Conservation (phyloP, 768 basidiomycete genomes). For the Phylloporus scabripes region DNA sequence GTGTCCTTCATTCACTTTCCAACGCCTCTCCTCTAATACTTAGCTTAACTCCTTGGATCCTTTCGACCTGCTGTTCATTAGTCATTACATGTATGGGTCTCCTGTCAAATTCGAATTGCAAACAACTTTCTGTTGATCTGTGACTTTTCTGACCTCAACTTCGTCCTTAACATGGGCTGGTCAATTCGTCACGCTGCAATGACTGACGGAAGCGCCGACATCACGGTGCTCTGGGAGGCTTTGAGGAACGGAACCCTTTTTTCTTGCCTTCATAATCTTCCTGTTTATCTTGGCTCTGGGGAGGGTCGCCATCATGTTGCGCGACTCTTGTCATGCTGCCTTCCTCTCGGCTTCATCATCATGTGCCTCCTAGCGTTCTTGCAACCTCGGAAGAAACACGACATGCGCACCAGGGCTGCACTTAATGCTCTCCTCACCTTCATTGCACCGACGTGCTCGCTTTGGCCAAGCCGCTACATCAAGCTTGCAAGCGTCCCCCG, state of each 20-base stretch:
- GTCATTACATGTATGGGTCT: no score
- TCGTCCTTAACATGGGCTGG: neutral
- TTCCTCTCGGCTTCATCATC: conserved; percentile 8
- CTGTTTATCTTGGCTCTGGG: neutral
- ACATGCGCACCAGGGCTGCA: conserved; percentile 13
- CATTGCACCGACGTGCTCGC: conserved; percentile 40
- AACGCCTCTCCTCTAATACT: neutral
- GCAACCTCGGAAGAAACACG: conserved; percentile 8
- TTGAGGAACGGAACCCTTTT: neutral
- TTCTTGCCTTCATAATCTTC: neutral
- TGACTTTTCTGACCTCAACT: neutral
- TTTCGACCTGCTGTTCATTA: no score
- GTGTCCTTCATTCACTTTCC: neutral
- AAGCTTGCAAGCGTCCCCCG: conserved; percentile 23
- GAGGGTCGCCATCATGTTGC: neutral
- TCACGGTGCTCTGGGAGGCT: conserved; percentile 3
- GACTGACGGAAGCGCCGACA: neutral
- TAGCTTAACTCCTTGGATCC: neutral
- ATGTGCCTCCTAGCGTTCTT: conserved; percentile 7
- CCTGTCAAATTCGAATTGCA: neutral
- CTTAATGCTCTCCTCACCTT: conserved; percentile 38
- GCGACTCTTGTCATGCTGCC: conserved; percentile 1
- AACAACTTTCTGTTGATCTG: neutral
- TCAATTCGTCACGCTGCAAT: neutral
- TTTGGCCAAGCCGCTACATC: conserved; percentile 40